Evolutionary conservation across 495 filamentous ascomycete genomes (phyloP), one percentile per base, ranked within the genome.

Genomic region (Xylaria telfairii): DNA sequence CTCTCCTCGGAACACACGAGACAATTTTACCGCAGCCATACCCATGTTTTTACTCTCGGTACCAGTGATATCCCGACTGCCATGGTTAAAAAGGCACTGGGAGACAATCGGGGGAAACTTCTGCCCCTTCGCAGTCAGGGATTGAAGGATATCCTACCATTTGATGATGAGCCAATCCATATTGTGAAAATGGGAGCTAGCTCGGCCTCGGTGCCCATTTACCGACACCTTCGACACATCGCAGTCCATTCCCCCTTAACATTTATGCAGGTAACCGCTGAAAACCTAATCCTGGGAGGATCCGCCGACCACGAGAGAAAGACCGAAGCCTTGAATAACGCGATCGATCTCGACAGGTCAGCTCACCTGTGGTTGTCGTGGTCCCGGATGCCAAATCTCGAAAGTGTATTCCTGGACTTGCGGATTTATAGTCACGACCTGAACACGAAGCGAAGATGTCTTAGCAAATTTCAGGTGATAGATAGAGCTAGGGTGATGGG

Each of bases 311-410:
- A 44, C 2, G 62, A 7, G 6, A 61, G 69, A 28, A 46, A 49
- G 13, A 30, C 67, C 30, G 60, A 73, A 21, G 68, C 54, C 10
- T 65, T 78, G 4, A 62, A 76, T 28, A 53, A 54, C 13, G 65
- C 54, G 9, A 59, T 78, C 6, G 70, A 78, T 32, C 65, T 75
- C 10, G 74, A 78, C 28, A 71, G 72, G 3, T 63, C 71, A 0
- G 69, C 74, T 15, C 76, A 73, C 8, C 17, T 78, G 4, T 78
- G 76, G 76, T 49, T 78, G 12, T 76, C 76, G 2, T 78, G 76
- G 76, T 75, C 70, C 9, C 54, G 68, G 62, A 76, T 78, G 74
- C 71, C 71, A 7, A 71, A 56, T 24, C 74, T 78, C 0, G 69
- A 78, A 62, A 78, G 74, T 54, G 76, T 78, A 13, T 70, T 75